Base-by-base conservation (phyloP, 2,329 filamentous ascomycete species). In the Fusarium robinianum region DNA sequence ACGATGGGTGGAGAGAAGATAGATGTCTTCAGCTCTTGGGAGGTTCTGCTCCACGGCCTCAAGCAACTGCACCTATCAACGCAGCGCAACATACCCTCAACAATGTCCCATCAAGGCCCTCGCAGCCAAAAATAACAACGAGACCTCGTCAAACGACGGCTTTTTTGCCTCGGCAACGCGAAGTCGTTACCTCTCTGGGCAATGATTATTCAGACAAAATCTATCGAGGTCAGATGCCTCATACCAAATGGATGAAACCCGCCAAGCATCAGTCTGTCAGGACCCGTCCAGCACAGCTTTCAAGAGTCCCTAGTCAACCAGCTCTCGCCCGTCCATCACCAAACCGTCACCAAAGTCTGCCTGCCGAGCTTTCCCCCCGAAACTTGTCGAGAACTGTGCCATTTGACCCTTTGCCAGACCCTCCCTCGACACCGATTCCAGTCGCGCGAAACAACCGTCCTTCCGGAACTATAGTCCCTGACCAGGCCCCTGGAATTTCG, bases 1-100 rank as follows among this genome's bases (percentile, higher is more conserved):
- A 60, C 23, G 45, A 59, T 11, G 46, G 55, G 16, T 57, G 55
- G 10, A 58, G 55, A 22, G 43, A 46, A 11, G 50, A 34, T 46
- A 51, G 42, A 12, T 60, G 56, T 12, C 35, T 61, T n/a, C 46
- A 49, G 19, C 32, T 57, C 34, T 25, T 36, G 18, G 53, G 53
- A 33, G 57, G 51, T 29, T 35, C 53, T 15, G 47, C 43, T 17
- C 33, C 44, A 5, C 42, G 32, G 14, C 34, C 35, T 8, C 15
- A 27, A 14, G 19, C 37, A 4, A 25, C 27, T 9, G 30, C 19
- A 19, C n/a, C 27, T 11, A 23, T 35, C 9, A 35, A 22, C 5
- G 45, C 43, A 10, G 6, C 35, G 8, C 42, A 36, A 3, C 18
- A 41, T 5, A 4, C 5, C 8, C n/a, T 3, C 9, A 27, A 12